These are phyloP conservation scores for Pouteria glomerata DNA, from an alignment of 148 eudicot genomes.

Conservation along the genomic window DNA sequence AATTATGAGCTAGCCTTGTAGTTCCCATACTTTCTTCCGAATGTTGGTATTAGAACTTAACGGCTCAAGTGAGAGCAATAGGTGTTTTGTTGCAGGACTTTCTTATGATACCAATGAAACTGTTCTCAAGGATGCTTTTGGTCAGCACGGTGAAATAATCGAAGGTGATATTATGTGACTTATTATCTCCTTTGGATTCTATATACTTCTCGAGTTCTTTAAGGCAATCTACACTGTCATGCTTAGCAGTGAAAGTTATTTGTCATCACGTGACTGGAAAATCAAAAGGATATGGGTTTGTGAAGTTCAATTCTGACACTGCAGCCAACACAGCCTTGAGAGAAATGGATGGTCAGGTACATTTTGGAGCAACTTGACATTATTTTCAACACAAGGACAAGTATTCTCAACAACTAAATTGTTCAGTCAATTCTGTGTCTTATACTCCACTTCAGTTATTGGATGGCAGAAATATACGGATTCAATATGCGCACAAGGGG, in stretches of 20 bases:
- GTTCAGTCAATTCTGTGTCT: not conserved
- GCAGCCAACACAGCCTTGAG: constrained; percentile 52
- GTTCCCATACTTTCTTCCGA: not conserved
- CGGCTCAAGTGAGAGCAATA: not conserved
- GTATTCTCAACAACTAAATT: not conserved
- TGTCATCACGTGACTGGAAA: constrained; percentile 61
- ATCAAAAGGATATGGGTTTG: constrained; percentile 76
- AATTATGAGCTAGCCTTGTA: not conserved
- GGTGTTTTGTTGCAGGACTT: constrained; percentile 41
- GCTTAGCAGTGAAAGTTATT: constrained; percentile 50
- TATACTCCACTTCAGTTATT: constrained; percentile 30
- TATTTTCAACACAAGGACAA: no score
- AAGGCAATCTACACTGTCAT: not conserved
- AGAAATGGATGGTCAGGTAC: constrained; percentile 63
- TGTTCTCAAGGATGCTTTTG: constrained; percentile 52
- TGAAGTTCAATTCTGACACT: constrained; percentile 45
- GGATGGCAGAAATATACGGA: constrained; percentile 55
- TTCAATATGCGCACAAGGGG: constrained; percentile 40
- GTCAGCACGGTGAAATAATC: constrained; percentile 50
- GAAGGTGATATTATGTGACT: constrained; percentile 37
- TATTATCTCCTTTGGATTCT: not conserved
- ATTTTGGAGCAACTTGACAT: constrained; percentile 1
- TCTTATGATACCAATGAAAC: constrained; percentile 68
- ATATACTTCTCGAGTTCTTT: not conserved
- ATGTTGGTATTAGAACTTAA: not conserved